phyloP scores from a whole-genome alignment of 2,329 filamentous ascomycete genomes.

The Rachicladosporium sp. region DNA sequence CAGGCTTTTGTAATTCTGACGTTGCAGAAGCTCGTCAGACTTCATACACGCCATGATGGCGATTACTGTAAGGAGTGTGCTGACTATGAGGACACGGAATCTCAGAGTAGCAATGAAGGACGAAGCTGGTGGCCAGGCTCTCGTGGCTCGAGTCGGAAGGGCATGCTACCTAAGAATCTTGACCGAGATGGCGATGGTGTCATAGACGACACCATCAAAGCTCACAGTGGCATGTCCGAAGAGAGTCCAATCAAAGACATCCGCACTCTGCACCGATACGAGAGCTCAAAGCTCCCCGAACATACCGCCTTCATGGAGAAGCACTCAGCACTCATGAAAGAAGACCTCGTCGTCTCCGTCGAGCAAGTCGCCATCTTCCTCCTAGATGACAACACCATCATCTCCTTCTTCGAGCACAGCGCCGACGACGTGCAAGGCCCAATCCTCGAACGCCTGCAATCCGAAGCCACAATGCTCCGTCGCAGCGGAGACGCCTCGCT shows the following conservation, averaged over 20 bases:
- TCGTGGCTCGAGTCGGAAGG: background rate
- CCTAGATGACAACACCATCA: conserved; percentile 76
- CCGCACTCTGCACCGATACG: conserved; percentile 71
- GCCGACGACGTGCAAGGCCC: conserved; percentile 76
- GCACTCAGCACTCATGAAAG: conserved; percentile 60
- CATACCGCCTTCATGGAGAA: conserved; percentile 83
- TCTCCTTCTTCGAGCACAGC: conserved; percentile 90
- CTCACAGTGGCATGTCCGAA: conserved; percentile 27
- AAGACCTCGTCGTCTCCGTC: conserved; percentile 65
- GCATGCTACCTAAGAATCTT: conserved; percentile 17
- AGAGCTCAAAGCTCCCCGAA: conserved; percentile 67
- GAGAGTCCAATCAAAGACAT: conserved; percentile 28
- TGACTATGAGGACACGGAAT: conserved; percentile 2
- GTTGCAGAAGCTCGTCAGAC: conserved; percentile 68
- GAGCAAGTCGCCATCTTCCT: conserved; percentile 91
- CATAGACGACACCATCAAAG: conserved; percentile 21
- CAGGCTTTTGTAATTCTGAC: conserved; percentile 64
- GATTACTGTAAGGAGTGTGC: conserved; percentile 10
- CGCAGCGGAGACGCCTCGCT: conserved; percentile 82
- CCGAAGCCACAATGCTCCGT: conserved; percentile 69
- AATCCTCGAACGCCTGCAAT: conserved; percentile 64
- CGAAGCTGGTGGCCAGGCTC: conserved; percentile 4
- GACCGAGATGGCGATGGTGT: conserved; percentile 19
- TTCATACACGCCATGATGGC: conserved; percentile 31
- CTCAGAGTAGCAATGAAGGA: background rate